Conservation (phyloP, 352 stramenopile genomes). For the Pythium dissimile region DNA sequence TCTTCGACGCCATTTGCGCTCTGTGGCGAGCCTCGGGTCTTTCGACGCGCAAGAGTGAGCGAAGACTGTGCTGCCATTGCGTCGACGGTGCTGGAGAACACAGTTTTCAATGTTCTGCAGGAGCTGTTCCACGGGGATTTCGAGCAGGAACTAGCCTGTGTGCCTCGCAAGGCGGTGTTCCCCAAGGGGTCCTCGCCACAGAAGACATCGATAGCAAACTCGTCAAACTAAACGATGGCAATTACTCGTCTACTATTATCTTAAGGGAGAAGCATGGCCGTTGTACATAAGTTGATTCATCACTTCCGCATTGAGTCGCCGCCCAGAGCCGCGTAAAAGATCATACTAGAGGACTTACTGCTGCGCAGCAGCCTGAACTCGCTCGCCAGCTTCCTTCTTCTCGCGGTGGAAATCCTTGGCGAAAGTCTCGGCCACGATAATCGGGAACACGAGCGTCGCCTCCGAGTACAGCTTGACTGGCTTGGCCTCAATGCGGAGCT, state of each 20-base stretch:
- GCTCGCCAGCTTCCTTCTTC: constrained; percentile 22
- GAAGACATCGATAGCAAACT: constrained; percentile 2
- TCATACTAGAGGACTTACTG: too few species aligned
- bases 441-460: constrained; percentile 97
- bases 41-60: constrained; percentile 32
- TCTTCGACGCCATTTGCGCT: too few species aligned
- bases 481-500: constrained; percentile 93
- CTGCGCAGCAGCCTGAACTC: background rate
- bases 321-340: too few species aligned
- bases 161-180: constrained; percentile 60
- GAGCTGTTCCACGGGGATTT: constrained; percentile 80
- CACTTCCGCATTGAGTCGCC: too few species aligned
- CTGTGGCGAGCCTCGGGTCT: constrained; percentile 18
- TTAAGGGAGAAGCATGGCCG: too few species aligned
- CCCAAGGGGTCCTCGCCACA: constrained; percentile 24
- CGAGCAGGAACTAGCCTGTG: constrained; percentile 58
- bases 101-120: constrained; percentile 76
- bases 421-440: constrained; percentile 99
- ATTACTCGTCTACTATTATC: too few species aligned
- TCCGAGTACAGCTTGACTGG: constrained; percentile 98
- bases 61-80: constrained; percentile 70
- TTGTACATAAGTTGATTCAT: too few species aligned
- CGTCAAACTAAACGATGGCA: background rate
- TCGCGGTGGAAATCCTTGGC: constrained; percentile 91
- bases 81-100: constrained; percentile 67